These are phyloP conservation scores for Colletotrichum trifolii DNA, from an alignment of 2,329 filamentous ascomycete species.

Conservation along the genomic window DNA sequence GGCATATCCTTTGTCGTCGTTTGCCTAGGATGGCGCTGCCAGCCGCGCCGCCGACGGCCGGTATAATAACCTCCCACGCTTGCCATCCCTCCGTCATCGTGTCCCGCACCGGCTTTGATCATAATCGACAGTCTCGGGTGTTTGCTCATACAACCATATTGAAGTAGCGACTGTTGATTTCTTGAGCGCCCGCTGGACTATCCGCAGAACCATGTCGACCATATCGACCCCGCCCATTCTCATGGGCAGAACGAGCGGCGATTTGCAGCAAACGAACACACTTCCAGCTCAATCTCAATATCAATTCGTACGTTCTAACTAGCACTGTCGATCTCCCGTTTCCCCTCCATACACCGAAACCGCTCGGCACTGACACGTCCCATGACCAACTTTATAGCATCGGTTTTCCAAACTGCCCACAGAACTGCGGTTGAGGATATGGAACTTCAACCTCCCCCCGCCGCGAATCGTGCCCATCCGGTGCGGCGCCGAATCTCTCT, in stretches of 20 bases:
- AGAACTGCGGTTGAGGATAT: conserved; percentile 60
- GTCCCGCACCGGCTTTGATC: conserved; percentile 21
- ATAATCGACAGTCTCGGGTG: conserved; percentile 1
- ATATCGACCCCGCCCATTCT: conserved; percentile 3
- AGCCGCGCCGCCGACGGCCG: conserved; percentile 21
- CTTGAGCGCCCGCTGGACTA: neutral
- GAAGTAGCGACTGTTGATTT: conserved; percentile 6
- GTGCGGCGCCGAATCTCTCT: conserved; percentile 49
- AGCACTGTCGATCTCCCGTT: conserved; percentile 31
- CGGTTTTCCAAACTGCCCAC: conserved; percentile 56
- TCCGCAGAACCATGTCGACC: conserved; percentile 20
- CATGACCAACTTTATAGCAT: conserved; percentile 44
- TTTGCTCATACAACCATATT: neutral
- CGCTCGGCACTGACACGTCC: conserved; percentile 17
- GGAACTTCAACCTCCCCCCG: conserved; percentile 56
- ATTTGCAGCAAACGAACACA: conserved; percentile 3
- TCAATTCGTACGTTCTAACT: conserved; percentile 32
- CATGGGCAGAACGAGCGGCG: conserved; percentile 2
- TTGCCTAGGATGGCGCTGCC: conserved; percentile 30
- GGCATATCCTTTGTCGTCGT: conserved; percentile 34
- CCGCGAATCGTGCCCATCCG: conserved; percentile 57
- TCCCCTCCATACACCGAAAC: too few relatives aligned
- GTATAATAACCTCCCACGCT: conserved; percentile 35
- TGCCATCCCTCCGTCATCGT: conserved; percentile 19
- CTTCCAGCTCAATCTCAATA: conserved; percentile 15